Base-by-base conservation (phyloP, 1,284 basidiomycete species). In the Chalciporus sp. region DNA sequence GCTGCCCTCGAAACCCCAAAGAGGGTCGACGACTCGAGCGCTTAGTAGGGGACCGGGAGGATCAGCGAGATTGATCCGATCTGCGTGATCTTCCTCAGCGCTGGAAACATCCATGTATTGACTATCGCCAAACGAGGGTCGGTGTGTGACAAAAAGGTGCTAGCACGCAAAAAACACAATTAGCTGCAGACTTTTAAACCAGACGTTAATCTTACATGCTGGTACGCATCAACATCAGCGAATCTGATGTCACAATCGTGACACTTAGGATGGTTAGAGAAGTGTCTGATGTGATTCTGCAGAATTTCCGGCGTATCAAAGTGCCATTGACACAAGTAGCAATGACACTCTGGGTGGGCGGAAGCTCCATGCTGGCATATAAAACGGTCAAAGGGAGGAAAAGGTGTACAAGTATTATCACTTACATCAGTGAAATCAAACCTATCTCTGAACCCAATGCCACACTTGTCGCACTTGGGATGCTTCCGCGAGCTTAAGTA, bases 321-420 rank as follows among this genome's bases (percentile, higher is more conserved):
- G 45, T 72, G 68, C 71, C 71, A 70, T 19, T 70, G 71, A 45
- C 68, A 69, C 19, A 68, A 39, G 51, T 67, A 55, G 41, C 68
- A 69, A 28, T 72, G 67, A 44, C 58, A 58, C 35, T 69, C 71
- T 4, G 68, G 70, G 52, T 69, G 68, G 31, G 56, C 55, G 7
- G 57, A 65, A 39, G 59, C 68, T 14, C 70, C 68, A 42, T 70
- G 68, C 68, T 69, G 40, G 42, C 41, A 27, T 11, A 46, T 47
- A 19, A 40, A 8, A 48, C 31, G 48, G 47, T 67, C 49, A 58
- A 51, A 37, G 33, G 42, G 29, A 43, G 23, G 41, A 11, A n/a
- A 7, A 7, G 31, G 16, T 26, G 29, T 19, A 48, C 16, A 26
- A 10, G 12, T 29, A 16, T 19, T 42, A n/a, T 44, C 46, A 57